Evolutionary conservation across 306 rosid genomes (phyloP), one percentile per base, ranked within the genome.

Genomic region (Casuarina glauca): DNA sequence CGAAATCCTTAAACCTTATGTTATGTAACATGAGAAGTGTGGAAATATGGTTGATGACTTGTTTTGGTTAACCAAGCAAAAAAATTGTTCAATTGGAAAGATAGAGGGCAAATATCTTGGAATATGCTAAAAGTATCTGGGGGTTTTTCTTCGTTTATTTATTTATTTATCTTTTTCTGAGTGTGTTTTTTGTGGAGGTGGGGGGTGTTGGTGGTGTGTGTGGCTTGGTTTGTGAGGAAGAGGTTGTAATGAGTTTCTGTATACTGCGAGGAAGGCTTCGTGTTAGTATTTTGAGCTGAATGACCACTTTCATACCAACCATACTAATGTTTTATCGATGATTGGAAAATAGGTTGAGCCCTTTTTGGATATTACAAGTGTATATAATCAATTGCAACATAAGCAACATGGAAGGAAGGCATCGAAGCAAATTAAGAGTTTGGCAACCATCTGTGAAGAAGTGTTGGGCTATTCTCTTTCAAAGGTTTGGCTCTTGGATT

Each of bases 391-490:
- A 84, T 80, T 94, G 54, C 93, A 87, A 58, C 87, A 74, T 48
- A 90, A 86, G 85, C 89, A 84, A 82, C 72, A 66, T 73, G 98
- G 88, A 77, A 87, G 84, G 86, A 93, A 76, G 84, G 74, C 43
- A 20, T 50, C 93, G 0, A 92, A 89, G 82, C 87, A 94, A 78
- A 78, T 35, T 74, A 90, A 89, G 87, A 90, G 98, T 84, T 82
- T 94, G 73, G 84, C 97, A 61, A 87, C 87, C 66, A 88, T 92
- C 75, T 92, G 92, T 79, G 85, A 82, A 77, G 97, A 94, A 86
- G 68, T 92, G 41, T 73, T 92, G 86, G 96, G 90, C 74, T 75
- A 87, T 68, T 71, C 95, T 55, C 93, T 94, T 77, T 90, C 95
- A 17, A 94, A 94, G 97, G 97, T 92, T 85, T 86, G 91, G 55